Base-by-base conservation (phyloP, 2,329 filamentous ascomycete genomes). In the Cladosporium halotolerans region DNA sequence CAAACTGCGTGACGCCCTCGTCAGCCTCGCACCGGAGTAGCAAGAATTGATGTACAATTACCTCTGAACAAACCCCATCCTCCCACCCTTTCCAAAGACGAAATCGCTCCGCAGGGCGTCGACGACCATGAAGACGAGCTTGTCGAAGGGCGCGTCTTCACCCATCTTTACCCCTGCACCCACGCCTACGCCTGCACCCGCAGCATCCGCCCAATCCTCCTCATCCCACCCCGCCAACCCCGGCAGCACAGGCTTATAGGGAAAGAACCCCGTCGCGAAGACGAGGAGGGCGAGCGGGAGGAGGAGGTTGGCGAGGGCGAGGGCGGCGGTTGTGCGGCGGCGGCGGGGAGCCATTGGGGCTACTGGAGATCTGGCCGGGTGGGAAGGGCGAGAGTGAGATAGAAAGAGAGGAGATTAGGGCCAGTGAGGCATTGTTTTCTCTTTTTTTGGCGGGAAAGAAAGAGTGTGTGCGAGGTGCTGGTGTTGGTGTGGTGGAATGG, bases 71-170 rank as follows among this genome's bases (percentile, higher is more conserved):
- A 88, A 96, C 55, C 79, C 65, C 70, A 99, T 97, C 9, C 88
- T 90, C 23, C 90, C 96, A 44, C 77, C 75, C 55, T 85, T 74
- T 2, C 85, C 82, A 69, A 88, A 99, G 28, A 99, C 93, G 74
- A 97, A 97, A 66, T 97, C 92, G 74, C 91, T 95, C 71, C 91
- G 81, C 68, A 99, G 72, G 19, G 93, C 92, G 79, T 99, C 93
- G 28, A 99, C 87, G 6, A 99, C 90, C 92, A 99, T 97, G 70
- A 99, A 96, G 51, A 99, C 78, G 50, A 97, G 76, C 64, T 86
- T 90, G 70, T 97, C 84, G 69, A 99, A 99, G 0, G 86, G 83
- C 33, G n/a, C n/a, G n/a, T n/a, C n/a, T n/a, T n/a, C n/a, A n/a
- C n/a, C n/a, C n/a, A n/a, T n/a, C n/a, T n/a, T n/a, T n/a, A n/a